phyloP scores from a whole-genome alignment of 2,329 filamentous ascomycete genomes.

The Stenocarpella maydis region DNA sequence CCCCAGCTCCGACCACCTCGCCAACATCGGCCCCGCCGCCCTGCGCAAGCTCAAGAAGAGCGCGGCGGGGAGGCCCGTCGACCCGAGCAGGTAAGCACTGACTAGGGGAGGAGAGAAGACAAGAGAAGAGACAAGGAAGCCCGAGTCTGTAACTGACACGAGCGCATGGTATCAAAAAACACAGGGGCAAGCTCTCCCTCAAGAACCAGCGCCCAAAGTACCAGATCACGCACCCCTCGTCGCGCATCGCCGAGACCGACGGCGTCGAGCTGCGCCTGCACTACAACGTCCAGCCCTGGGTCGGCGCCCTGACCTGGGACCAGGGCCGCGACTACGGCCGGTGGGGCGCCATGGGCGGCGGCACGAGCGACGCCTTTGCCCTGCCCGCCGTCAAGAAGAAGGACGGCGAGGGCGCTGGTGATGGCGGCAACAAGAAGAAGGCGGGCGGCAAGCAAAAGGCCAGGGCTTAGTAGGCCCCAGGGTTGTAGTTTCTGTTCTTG shows the following conservation, averaged over 20 bases:
- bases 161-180: background rate
- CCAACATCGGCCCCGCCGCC: conserved; percentile 66
- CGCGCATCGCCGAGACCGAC: conserved; percentile 75
- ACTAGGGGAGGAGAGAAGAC: accelerated
- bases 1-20: conserved; percentile 68
- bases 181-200: conserved; percentile 76
- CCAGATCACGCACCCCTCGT: conserved; percentile 90
- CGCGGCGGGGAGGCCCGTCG: conserved; percentile 66
- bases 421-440: conserved; percentile 38
- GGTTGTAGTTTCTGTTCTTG: too few relatives aligned
- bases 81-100: conserved; percentile 61
- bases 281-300: conserved; percentile 98
- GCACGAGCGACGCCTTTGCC: conserved; percentile 69
- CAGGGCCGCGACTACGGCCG: conserved; percentile 61
- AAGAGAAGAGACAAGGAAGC: too few relatives aligned
- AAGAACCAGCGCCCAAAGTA: conserved; percentile 94
- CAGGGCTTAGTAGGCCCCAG: background rate
- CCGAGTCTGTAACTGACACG: background rate
- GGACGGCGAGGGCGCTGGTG: conserved; percentile 42
- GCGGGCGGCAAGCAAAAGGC: background rate
- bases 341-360: conserved; percentile 73
- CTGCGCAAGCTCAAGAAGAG: conserved; percentile 70
- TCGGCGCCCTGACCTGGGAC: conserved; percentile 88
- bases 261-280: conserved; percentile 83
- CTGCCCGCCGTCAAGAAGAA: conserved; percentile 74